phyloP scores from a whole-genome alignment of 257 asterid species.

The Plectranthus barbatus region DNA sequence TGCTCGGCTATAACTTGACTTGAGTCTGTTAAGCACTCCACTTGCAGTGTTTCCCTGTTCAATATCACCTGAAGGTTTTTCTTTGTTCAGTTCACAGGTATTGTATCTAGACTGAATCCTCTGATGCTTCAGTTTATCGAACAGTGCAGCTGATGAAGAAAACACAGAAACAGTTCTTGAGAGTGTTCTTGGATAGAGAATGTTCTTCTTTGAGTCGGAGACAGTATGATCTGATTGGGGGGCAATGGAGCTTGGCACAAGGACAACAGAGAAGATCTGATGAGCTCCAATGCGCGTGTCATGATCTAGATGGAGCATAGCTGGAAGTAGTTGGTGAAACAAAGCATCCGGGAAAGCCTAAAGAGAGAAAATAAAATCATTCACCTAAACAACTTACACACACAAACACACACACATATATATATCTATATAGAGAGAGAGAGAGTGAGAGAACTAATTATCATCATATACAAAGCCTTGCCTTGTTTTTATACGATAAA shows the following conservation, averaged over 20 bases:
- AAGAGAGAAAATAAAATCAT: background rate
- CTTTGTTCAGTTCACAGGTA: constrained; percentile 22
- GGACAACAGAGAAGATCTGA: constrained; percentile 92
- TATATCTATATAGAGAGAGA: too few species aligned
- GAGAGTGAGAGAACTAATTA: background rate
- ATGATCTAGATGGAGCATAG: constrained; percentile 92
- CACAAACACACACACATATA: background rate
- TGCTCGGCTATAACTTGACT: constrained; percentile 61
- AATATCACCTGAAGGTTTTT: constrained; percentile 21
- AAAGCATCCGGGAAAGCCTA: constrained; percentile 96
- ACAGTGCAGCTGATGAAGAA: constrained; percentile 93
- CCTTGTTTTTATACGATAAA: constrained; percentile 73
- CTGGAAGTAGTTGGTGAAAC: constrained; percentile 90
- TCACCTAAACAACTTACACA: background rate
- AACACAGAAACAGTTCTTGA: constrained; percentile 95
- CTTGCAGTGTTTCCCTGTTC: constrained; percentile 35
- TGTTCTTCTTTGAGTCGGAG: constrained; percentile 35
- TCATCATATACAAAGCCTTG: constrained; percentile 12
- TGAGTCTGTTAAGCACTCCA: constrained; percentile 64
- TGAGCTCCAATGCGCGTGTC: constrained; percentile 97
- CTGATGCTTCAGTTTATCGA: constrained; percentile 64
- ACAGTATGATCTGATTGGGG: constrained; percentile 42
- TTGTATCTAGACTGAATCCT: constrained; percentile 33
- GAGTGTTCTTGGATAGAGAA: constrained; percentile 67
- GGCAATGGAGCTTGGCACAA: constrained; percentile 81